Evolutionary conservation across 78 protist species (phyloP).

Genomic region (Dictyostelium brefeldianum): DNA sequence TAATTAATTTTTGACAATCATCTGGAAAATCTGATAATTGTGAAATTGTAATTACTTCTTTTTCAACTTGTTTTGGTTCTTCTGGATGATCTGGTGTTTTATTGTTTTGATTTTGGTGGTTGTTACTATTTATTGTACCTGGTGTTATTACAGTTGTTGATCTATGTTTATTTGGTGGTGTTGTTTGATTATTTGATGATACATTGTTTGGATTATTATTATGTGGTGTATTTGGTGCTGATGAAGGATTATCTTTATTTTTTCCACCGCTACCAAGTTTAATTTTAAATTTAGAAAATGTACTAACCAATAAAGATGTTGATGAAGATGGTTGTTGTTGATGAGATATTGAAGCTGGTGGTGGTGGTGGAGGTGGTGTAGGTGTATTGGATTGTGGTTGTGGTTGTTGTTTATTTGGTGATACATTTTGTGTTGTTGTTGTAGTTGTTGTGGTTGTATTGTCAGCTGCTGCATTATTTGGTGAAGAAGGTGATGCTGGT

Average conservation of each 20-base stretch:
- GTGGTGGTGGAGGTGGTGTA: constrained; percentile 17
- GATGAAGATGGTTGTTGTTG: not conserved
- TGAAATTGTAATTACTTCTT: constrained; percentile 33
- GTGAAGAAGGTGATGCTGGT: not conserved
- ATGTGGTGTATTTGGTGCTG: constrained; percentile 1
- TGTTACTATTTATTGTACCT: not conserved
- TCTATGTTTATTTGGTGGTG: not conserved
- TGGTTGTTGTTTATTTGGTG: not conserved
- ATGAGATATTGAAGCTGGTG: not conserved
- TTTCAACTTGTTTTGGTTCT: constrained; percentile 33
- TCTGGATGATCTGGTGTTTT: constrained; percentile 17
- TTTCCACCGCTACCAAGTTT: not conserved
- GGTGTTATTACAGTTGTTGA: not conserved
- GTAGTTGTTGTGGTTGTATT: constrained; percentile 1
- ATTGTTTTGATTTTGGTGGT: not conserved
- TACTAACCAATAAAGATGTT: not conserved
- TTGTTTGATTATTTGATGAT: not conserved
- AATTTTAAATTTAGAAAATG: constrained; percentile 8
- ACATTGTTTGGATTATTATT: not conserved
- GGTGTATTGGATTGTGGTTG: not conserved
- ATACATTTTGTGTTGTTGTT: not conserved
- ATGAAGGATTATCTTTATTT: not conserved
- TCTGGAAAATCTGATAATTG: constrained; percentile 47
- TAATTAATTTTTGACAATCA: constrained; percentile 52
- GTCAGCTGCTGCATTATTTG: not conserved